Conservation (phyloP, 495 filamentous ascomycete genomes). For the Talaromyces wortmannii region DNA sequence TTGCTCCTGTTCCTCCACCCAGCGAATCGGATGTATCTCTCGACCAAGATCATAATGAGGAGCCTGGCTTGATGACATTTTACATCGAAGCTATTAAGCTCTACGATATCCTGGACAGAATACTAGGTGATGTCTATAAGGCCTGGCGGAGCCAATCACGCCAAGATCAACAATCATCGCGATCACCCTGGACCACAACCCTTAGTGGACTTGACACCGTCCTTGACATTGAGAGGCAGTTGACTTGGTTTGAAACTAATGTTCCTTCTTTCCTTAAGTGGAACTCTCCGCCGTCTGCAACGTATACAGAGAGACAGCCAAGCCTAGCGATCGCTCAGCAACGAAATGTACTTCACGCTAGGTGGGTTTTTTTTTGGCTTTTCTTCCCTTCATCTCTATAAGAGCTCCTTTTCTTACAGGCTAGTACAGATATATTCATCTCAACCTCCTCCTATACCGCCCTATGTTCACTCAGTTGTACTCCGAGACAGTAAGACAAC, state of each 20-base stretch:
- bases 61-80: conserved; percentile 21
- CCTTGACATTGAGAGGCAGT: conserved; percentile 30
- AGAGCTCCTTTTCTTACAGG: not conserved
- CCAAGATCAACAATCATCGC: conserved; percentile 3
- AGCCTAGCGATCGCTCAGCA: conserved; percentile 23
- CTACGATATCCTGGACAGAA: conserved; percentile 33
- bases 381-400: not conserved
- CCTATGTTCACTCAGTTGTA: conserved; percentile 39
- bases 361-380: conserved; percentile 12
- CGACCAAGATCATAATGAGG: not conserved
- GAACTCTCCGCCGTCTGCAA: conserved; percentile 11
- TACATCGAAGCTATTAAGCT: conserved; percentile 34
- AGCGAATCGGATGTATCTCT: not conserved
- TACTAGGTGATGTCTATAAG: conserved; percentile 37
- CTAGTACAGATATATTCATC: conserved; percentile 31
- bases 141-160: conserved; percentile 20
- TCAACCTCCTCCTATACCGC: conserved; percentile 38
- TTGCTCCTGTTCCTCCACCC: conserved; percentile 24
- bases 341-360: conserved; percentile 31
- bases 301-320: not conserved
- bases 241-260: conserved; percentile 26
- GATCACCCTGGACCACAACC: conserved; percentile 3
- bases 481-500: conserved; percentile 15
- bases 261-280: conserved; percentile 30
- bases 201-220: conserved; percentile 29